These are phyloP conservation scores for Limnanthes douglasii DNA, from an alignment of 345 rosid species.

Conservation along the genomic window DNA sequence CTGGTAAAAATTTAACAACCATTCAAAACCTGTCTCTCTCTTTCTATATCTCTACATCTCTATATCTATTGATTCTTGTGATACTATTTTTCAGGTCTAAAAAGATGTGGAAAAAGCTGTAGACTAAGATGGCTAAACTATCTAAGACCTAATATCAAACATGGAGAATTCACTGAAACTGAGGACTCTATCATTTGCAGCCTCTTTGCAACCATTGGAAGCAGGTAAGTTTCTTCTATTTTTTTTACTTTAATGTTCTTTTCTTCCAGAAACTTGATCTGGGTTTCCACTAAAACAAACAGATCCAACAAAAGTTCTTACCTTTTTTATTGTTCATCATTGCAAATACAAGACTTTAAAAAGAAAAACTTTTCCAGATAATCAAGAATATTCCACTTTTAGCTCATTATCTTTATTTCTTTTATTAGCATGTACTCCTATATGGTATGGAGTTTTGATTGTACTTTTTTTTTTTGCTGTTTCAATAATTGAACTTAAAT, in stretches of 20 bases:
- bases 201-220: conserved; percentile 66
- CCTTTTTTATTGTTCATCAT: conserved; percentile 3
- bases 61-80: no score
- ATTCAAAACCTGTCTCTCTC: no score
- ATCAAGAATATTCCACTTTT: conserved; percentile 12
- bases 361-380: conserved; percentile 11
- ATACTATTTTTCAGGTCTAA: conserved; percentile 33
- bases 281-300: background rate
- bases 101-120: conserved; percentile 90
- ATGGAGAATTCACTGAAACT: conserved; percentile 75
- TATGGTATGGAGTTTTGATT: background rate
- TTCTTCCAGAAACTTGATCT: background rate
- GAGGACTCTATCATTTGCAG: conserved; percentile 62
- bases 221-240: conserved; percentile 36
- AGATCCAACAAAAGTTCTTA: background rate
- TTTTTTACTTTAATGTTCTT: background rate
- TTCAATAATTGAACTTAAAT: background rate
- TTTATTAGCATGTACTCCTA: background rate
- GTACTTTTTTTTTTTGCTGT: background rate
- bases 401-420: background rate
- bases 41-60: no score
- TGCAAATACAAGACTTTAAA: conserved; percentile 7
- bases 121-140: conserved; percentile 88
- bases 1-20: conserved; percentile 36
- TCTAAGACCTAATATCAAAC: conserved; percentile 79